Evolutionary conservation across 805 yeast species (phyloP).

Genomic region (Candida peoriensis): DNA sequence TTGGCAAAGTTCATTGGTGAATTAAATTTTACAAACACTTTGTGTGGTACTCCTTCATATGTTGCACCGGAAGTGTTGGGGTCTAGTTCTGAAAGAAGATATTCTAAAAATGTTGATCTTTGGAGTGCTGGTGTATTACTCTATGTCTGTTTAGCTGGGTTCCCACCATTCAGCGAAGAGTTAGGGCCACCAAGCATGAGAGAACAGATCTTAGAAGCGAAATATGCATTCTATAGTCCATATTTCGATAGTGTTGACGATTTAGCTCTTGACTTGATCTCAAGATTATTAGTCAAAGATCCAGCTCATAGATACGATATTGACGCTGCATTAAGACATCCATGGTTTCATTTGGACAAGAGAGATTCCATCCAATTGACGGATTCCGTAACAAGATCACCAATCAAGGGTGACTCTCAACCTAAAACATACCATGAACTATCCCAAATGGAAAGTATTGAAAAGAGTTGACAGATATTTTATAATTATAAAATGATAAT

Average conservation of each 20-base stretch:
- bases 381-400: constrained; percentile 23
- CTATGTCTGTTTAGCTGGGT: constrained; percentile 77
- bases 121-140: constrained; percentile 81
- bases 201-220: constrained; percentile 64
- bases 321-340: constrained; percentile 77
- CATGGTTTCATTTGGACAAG: constrained; percentile 57
- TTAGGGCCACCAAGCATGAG: constrained; percentile 75
- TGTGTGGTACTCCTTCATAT: constrained; percentile 85
- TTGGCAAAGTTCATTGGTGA: constrained; percentile 59
- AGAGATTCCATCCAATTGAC: background rate
- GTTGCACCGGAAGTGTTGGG: constrained; percentile 78
- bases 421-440: constrained; percentile 36
- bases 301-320: constrained; percentile 75
- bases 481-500: constrained; percentile 6
- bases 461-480: background rate
- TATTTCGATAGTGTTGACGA: constrained; percentile 74
- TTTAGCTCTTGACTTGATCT: constrained; percentile 58
- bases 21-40: constrained; percentile 64
- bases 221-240: constrained; percentile 71
- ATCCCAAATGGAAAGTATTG: constrained; percentile 18
- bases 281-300: constrained; percentile 57
- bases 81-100: constrained; percentile 41
- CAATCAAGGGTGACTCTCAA: constrained; percentile 20
- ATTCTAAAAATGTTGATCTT: constrained; percentile 68
- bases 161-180: constrained; percentile 82